phyloP scores from a whole-genome alignment of 1,284 basidiomycete species.

The Papiliotrema terrestris region DNA sequence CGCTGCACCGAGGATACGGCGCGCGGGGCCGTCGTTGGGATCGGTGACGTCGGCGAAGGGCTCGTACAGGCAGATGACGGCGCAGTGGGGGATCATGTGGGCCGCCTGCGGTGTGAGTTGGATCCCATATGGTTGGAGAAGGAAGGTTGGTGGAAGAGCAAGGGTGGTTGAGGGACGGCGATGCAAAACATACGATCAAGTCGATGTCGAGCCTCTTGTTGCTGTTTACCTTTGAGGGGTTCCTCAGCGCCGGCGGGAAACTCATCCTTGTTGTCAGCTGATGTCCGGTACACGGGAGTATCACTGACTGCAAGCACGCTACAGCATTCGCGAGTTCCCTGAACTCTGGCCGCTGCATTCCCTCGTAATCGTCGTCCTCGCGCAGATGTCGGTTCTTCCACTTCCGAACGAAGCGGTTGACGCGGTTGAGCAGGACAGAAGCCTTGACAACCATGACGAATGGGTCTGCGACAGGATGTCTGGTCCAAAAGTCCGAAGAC shows the following conservation, averaged over 20 bases:
- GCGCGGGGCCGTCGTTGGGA: conserved; percentile 32
- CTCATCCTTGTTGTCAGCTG: conserved; percentile 34
- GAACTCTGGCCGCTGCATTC: conserved; percentile 44
- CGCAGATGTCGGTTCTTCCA: conserved; percentile 45
- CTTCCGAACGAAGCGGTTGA: conserved; percentile 35
- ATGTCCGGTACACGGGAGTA: not conserved
- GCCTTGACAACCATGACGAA: conserved; percentile 41
- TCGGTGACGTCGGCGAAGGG: conserved; percentile 44
- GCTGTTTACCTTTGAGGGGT: conserved; percentile 21
- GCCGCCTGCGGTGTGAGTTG: conserved; percentile 31
- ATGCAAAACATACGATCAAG: conserved; percentile 27
- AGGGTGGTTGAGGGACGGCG: too few relatives aligned
- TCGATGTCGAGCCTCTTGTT: conserved; percentile 35
- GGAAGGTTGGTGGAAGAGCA: too few relatives aligned
- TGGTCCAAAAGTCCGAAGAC: conserved; percentile 43
- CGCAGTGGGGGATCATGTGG: conserved; percentile 40
- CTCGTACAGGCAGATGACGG: conserved; percentile 46
- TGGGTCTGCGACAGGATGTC: conserved; percentile 44
- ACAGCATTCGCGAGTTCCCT: conserved; percentile 43
- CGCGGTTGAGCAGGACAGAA: conserved; percentile 32
- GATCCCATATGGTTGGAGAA: too few relatives aligned
- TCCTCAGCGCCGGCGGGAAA: conserved; percentile 29
- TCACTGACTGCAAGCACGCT: conserved; percentile 39
- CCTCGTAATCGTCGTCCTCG: conserved; percentile 42
- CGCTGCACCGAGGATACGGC: conserved; percentile 35